A percentile compares a stretch with the other conserved stretches of the same genome.
These are phyloP conservation scores for Boletus vermiculosoides DNA, from an alignment of 768 basidiomycete genomes.

Conservation along the genomic window DNA sequence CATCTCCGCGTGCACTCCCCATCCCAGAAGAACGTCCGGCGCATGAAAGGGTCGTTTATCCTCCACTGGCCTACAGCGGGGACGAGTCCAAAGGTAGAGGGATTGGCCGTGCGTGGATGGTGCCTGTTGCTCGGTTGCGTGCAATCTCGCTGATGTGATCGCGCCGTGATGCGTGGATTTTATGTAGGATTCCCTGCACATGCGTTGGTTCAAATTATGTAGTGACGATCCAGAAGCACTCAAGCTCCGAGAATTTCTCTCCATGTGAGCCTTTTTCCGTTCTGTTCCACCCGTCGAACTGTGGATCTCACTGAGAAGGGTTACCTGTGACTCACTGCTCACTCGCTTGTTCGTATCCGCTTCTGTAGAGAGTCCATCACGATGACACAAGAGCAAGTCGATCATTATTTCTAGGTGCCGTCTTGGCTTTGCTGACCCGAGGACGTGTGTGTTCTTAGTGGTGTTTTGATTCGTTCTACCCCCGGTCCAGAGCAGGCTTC, in stretches of 20 bases:
- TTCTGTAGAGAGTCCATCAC: conserved; percentile 20
- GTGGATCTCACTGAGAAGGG: conserved; percentile 8
- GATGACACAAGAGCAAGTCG: conserved; percentile 24
- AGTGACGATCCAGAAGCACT: conserved; percentile 23
- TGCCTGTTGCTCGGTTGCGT: not conserved
- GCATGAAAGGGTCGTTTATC: conserved; percentile 20
- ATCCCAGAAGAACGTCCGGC: conserved; percentile 27
- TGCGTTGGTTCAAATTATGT: conserved; percentile 26
- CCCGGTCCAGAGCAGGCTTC: not conserved
- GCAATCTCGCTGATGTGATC: not conserved
- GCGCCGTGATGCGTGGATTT: not conserved
- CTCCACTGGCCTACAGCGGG: conserved; percentile 25
- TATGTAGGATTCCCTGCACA: conserved; percentile 23
- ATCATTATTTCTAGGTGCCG: not conserved
- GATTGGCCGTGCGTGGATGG: conserved; percentile 8
- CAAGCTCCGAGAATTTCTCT: conserved; percentile 25
- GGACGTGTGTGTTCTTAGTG: conserved; percentile 10
- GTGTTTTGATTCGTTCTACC: conserved; percentile 14
- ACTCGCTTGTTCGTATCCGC: not conserved
- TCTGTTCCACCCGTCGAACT: not conserved
- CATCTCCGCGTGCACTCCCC: conserved; percentile 32
- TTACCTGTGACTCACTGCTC: not conserved
- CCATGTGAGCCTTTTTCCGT: conserved; percentile 23
- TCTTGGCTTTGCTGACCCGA: conserved; percentile 10
- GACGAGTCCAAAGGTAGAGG: conserved; percentile 1